A percentile compares a stretch with the other conserved stretches of the same genome.
These are phyloP conservation scores for Strigomonas culicis DNA, from an alignment of 208 protist species.

Conservation along the genomic window DNA sequence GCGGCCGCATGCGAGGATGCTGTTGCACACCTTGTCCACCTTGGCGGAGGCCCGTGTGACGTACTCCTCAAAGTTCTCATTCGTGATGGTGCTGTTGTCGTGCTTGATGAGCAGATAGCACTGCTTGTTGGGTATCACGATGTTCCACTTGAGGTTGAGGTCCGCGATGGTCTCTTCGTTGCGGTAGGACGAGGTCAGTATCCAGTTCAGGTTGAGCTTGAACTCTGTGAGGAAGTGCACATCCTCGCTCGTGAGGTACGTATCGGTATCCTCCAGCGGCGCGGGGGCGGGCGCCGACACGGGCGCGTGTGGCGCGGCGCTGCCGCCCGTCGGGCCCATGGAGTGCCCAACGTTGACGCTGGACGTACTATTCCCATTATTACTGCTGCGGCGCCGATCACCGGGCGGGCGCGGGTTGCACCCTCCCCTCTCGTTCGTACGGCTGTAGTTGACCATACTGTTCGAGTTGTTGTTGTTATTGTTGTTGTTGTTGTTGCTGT, in stretches of 20 bases:
- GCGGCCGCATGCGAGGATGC: conserved; percentile 19
- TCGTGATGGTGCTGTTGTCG: conserved; percentile 29
- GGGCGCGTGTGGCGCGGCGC: no score
- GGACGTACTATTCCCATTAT: not conserved
- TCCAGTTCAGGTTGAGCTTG: conserved; percentile 1
- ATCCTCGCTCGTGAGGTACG: conserved; percentile 5
- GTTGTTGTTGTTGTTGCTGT: not conserved
- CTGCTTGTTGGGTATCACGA: conserved; percentile 10
- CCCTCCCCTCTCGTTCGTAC: not conserved
- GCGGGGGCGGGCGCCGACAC: no score
- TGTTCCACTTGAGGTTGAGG: conserved; percentile 13
- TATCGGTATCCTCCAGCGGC: not conserved
- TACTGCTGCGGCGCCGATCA: not conserved
- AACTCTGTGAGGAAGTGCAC: conserved; percentile 11
- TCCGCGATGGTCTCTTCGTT: conserved; percentile 1
- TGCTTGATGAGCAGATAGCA: conserved; percentile 4
- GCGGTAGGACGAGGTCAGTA: not conserved
- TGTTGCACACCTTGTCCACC: conserved; percentile 14
- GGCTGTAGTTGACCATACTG: not conserved
- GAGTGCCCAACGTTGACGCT: not conserved
- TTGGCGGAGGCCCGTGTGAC: conserved; percentile 23
- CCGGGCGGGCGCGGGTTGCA: not conserved
- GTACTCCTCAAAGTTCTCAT: conserved; percentile 37
- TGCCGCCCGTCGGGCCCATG: no score
- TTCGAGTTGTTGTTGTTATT: not conserved